A percentile compares a stretch with the other conserved stretches of the same genome.
Evolutionary conservation across 2,329 filamentous ascomycete genomes (phyloP).

Genomic region (Nemania bipapillata): DNA sequence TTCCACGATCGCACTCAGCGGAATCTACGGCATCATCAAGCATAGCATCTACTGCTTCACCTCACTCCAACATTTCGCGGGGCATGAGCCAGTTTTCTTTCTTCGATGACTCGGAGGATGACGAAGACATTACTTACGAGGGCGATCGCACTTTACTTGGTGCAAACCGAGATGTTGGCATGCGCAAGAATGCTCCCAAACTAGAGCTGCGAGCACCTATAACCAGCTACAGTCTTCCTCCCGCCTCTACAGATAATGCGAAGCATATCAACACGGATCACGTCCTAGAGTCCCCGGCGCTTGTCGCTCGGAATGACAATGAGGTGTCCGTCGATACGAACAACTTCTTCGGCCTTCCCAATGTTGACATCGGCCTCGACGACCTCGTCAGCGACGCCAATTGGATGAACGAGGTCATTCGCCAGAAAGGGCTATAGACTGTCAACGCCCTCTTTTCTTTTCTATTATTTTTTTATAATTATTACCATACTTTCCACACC

Average conservation of each 20-base stretch:
- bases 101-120: constrained; percentile 61
- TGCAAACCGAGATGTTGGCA: constrained; percentile 33
- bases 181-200: constrained; percentile 42
- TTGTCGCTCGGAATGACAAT: constrained; percentile 48
- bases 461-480: no score
- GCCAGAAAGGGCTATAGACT: constrained; percentile 34
- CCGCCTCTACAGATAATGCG: constrained; percentile 43
- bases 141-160: constrained; percentile 51
- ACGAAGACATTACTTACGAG: constrained; percentile 53
- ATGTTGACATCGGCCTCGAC: constrained; percentile 51
- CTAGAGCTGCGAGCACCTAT: constrained; percentile 44
- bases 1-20: constrained; percentile 48
- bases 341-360: constrained; percentile 46
- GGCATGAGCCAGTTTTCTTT: constrained; percentile 57
- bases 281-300: constrained; percentile 46
- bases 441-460: no score
- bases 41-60: constrained; percentile 53
- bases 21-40: constrained; percentile 47
- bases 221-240: constrained; percentile 63
- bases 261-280: constrained; percentile 43
- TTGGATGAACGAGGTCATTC: constrained; percentile 64
- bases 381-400: constrained; percentile 59
- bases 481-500: background rate
- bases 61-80: constrained; percentile 51
- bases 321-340: constrained; percentile 43